Conservation (phyloP, 306 rosid genomes). For the Cicer judaicum region DNA sequence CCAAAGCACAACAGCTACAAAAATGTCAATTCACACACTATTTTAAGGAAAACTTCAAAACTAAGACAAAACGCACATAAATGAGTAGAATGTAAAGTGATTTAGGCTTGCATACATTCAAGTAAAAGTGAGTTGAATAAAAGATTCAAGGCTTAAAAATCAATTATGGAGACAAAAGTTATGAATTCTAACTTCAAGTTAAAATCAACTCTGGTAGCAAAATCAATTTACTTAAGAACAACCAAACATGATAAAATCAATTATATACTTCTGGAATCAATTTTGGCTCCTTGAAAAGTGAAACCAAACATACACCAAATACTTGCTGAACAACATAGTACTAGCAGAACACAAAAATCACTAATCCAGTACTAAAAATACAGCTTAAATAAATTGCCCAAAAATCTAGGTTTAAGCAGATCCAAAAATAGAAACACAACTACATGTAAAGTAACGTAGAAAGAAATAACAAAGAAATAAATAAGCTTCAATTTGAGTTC, state of each 20-base stretch:
- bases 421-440: conserved; percentile 37
- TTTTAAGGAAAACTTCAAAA: conserved; percentile 32
- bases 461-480: neutral
- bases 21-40: conserved; percentile 35
- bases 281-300: no score
- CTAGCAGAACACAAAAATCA: conserved; percentile 14
- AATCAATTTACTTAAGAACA: no score
- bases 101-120: no score
- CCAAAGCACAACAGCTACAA: conserved; percentile 44
- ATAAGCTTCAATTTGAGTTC: conserved; percentile 43
- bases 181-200: no score
- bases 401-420: conserved; percentile 39
- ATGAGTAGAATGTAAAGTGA: no score
- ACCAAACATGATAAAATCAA: no score
- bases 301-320: neutral
- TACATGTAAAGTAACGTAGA: conserved; percentile 27
- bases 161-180: no score
- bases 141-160: no score
- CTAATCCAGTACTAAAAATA: conserved; percentile 25
- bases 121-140: no score
- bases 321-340: conserved; percentile 13
- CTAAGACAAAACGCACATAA: conserved; percentile 7
- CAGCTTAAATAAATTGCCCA: conserved; percentile 14
- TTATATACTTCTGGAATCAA: no score
- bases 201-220: no score